phyloP scores from a whole-genome alignment of 1,284 basidiomycete genomes.

The Cyathus pygmaeus region DNA sequence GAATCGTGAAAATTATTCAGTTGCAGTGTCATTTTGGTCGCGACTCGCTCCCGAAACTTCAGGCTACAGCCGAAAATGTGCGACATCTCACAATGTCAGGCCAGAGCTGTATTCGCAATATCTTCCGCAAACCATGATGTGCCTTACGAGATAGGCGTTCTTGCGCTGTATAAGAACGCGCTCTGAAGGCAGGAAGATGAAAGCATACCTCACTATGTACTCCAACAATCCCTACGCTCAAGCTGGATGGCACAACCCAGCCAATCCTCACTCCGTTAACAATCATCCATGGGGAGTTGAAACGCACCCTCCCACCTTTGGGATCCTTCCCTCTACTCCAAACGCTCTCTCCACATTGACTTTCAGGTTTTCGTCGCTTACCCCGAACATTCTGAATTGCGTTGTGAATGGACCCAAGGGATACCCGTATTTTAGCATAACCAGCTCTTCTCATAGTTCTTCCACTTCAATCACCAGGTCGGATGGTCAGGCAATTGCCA shows the following conservation, averaged over 20 bases:
- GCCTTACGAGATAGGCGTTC: too few relatives aligned
- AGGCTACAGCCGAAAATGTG: too few relatives aligned
- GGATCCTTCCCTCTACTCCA: background rate
- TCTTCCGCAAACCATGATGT: too few relatives aligned
- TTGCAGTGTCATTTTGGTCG: too few relatives aligned
- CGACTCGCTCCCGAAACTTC: too few relatives aligned
- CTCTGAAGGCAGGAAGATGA: too few relatives aligned
- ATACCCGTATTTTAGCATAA: background rate
- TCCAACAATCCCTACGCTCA: slow-evolving; percentile 1
- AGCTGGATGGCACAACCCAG: background rate
- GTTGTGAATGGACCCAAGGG: background rate
- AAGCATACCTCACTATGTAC: background rate
- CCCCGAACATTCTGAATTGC: background rate
- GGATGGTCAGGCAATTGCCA: background rate
- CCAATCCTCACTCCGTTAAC: background rate
- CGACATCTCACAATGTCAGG: too few relatives aligned
- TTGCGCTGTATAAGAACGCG: too few relatives aligned
- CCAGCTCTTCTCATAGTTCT: background rate
- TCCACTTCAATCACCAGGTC: background rate
- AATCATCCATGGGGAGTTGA: background rate
- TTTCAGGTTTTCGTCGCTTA: background rate
- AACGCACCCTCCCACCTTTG: background rate
- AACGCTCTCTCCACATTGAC: background rate
- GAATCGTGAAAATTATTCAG: too few relatives aligned
- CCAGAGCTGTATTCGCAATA: too few relatives aligned